Conservation (phyloP, 306 rosid species). For the Crataegus laevigata region DNA sequence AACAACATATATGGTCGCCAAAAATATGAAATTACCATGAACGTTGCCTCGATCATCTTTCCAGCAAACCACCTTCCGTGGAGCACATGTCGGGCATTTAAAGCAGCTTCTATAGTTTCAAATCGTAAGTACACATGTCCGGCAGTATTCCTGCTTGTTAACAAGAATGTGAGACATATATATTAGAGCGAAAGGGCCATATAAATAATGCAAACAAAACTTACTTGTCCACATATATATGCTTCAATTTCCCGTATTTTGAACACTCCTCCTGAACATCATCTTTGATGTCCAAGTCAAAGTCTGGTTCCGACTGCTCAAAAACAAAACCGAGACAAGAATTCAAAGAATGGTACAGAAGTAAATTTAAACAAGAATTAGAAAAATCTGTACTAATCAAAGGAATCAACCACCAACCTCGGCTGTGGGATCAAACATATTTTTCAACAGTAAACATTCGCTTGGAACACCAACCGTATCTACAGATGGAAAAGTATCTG, state of each 20-base stretch:
- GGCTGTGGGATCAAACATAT: slow-evolving; percentile 85
- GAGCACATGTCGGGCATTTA: slow-evolving; percentile 66
- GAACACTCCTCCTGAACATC: slow-evolving; percentile 91
- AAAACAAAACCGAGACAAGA: not conserved
- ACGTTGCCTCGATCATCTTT: slow-evolving; percentile 85
- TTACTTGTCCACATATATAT: slow-evolving; percentile 78
- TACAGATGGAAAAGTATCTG: slow-evolving; percentile 29
- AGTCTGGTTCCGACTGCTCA: slow-evolving; percentile 69
- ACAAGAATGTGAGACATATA: not conserved
- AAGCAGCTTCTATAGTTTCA: slow-evolving; percentile 59
- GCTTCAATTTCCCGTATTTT: slow-evolving; percentile 66
- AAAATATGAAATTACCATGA: slow-evolving; percentile 44
- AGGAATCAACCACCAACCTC: slow-evolving; percentile 51
- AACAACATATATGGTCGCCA: not conserved
- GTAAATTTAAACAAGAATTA: slow-evolving; percentile 2
- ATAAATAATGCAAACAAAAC: slow-evolving; percentile 15
- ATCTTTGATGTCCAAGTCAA: slow-evolving; percentile 84
- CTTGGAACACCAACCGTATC: slow-evolving; percentile 81
- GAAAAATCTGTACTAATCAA: not conserved
- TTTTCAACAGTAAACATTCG: slow-evolving; percentile 71
- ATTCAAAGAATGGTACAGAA: not conserved
- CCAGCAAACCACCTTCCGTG: slow-evolving; percentile 99
- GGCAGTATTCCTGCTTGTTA: slow-evolving; percentile 57
- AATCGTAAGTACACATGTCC: slow-evolving; percentile 72
- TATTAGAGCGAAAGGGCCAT: not conserved